Evolutionary conservation across 2,329 filamentous ascomycete genomes (phyloP).

Genomic region (Aspergillus cejpii): DNA sequence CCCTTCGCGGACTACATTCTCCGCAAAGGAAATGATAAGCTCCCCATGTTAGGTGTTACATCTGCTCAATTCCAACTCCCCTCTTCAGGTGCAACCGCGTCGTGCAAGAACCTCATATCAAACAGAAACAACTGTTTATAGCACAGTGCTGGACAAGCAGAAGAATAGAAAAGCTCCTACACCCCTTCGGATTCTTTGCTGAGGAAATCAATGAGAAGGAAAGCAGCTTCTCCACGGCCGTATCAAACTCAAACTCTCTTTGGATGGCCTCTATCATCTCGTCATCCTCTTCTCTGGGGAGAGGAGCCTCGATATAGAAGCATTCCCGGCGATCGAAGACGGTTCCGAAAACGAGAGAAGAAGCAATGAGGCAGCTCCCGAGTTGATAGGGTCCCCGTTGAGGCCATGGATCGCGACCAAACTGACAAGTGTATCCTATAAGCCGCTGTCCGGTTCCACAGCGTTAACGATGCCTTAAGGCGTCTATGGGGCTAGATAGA

Average conservation of each 20-base stretch:
- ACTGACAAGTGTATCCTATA: slow-evolving; percentile 2
- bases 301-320: slow-evolving; percentile 9
- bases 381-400: slow-evolving; percentile 5
- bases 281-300: slow-evolving; percentile 8
- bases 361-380: slow-evolving; percentile 7
- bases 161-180: slow-evolving; percentile 13
- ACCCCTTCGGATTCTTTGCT: slow-evolving; percentile 5
- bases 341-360: slow-evolving; percentile 13
- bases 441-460: not conserved
- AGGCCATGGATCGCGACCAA: slow-evolving; percentile 9
- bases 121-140: not conserved
- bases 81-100: not conserved
- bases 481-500: no score
- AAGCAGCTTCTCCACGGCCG: slow-evolving; percentile 12
- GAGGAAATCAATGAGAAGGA: slow-evolving; percentile 12
- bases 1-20: slow-evolving; percentile 10
- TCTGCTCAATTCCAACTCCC: slow-evolving; percentile 1
- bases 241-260: slow-evolving; percentile 11
- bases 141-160: slow-evolving; percentile 15
- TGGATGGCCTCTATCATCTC: slow-evolving; percentile 9
- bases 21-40: slow-evolving; percentile 10
- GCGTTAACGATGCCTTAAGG: not conserved
- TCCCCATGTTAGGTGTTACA: slow-evolving; percentile 12
- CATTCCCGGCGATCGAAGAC: slow-evolving; percentile 7
- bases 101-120: slow-evolving; percentile 1